Evolutionary conservation across 768 basidiomycete species (phyloP).

Genomic region (Lentinula sp.): DNA sequence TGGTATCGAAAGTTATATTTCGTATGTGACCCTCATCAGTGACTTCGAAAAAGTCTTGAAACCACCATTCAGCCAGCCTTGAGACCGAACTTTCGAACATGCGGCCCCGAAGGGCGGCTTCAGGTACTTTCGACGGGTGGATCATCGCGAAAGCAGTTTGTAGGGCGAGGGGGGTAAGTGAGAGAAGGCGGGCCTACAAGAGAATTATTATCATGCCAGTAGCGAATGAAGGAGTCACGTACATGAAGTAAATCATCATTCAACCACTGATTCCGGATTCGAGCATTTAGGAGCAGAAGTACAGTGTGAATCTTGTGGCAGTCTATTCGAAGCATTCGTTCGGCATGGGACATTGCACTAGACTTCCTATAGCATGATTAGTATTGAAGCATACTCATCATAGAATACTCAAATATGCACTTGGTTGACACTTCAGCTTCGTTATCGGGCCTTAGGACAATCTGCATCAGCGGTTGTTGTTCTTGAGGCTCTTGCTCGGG

Average conservation of each 20-base stretch:
- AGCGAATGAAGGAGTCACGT: constrained; percentile 20
- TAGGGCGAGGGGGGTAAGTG: constrained; percentile 72
- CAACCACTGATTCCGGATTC: constrained; percentile 75
- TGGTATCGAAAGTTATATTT: constrained; percentile 72
- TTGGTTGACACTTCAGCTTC: constrained; percentile 32
- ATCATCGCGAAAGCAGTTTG: constrained; percentile 81
- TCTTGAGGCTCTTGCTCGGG: constrained; percentile 44
- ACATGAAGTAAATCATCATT: constrained; percentile 84
- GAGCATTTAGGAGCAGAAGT: constrained; percentile 68
- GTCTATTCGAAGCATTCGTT: constrained; percentile 69
- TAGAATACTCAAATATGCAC: constrained; percentile 28
- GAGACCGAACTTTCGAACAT: constrained; percentile 81
- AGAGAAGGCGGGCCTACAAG: constrained; percentile 81
- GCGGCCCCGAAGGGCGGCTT: constrained; percentile 74
- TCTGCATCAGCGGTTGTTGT: constrained; percentile 55
- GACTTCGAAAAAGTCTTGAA: constrained; percentile 60
- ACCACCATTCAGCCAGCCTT: constrained; percentile 84
- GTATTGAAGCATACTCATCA: not conserved
- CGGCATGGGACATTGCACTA: constrained; percentile 48
- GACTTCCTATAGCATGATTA: constrained; percentile 26
- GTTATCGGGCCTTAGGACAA: constrained; percentile 51
- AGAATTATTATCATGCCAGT: constrained; percentile 6
- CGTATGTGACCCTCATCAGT: constrained; percentile 60
- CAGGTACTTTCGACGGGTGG: constrained; percentile 75
- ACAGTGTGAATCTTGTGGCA: constrained; percentile 90